These are phyloP conservation scores for Venturia aucupariae DNA, from an alignment of 2,329 filamentous ascomycete species.

Conservation along the genomic window DNA sequence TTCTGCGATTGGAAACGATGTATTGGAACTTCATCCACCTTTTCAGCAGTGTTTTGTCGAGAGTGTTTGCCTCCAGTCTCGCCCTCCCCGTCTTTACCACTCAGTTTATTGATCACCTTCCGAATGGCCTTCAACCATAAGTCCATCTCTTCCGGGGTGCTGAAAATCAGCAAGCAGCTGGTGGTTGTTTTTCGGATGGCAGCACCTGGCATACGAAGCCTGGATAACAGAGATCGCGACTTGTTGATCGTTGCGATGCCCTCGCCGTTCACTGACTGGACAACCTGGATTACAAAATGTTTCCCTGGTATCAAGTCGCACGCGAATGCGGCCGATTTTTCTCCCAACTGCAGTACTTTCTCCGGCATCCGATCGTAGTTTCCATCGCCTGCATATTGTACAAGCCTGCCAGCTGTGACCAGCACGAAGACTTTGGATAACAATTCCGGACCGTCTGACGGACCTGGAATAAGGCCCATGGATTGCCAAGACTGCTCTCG, in stretches of 20 bases:
- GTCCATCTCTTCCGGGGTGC: conserved; percentile 66
- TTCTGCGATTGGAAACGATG: conserved; percentile 29
- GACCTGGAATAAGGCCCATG: neutral
- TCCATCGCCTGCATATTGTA: conserved; percentile 67
- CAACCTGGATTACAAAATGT: conserved; percentile 72
- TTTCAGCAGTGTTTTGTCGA: conserved; percentile 18
- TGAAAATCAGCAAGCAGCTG: conserved; percentile 64
- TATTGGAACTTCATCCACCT: conserved; percentile 21
- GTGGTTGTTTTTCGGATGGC: conserved; percentile 47
- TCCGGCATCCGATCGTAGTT: conserved; percentile 64
- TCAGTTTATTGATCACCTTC: conserved; percentile 59
- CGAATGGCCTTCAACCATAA: conserved; percentile 62
- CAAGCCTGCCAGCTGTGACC: conserved; percentile 59
- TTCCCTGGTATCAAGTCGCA: conserved; percentile 71
- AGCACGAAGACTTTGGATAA: conserved; percentile 65
- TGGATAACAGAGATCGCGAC: conserved; percentile 54
- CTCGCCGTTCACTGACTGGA: conserved; percentile 54
- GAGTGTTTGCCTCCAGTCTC: conserved; percentile 22
- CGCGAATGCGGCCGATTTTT: conserved; percentile 68
- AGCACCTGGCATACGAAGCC: conserved; percentile 50
- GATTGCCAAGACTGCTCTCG: neutral
- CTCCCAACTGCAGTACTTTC: conserved; percentile 61
- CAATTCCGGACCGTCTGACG: conserved; percentile 47
- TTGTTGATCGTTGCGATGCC: conserved; percentile 39
- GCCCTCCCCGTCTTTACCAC: conserved; percentile 35